phyloP scores from a whole-genome alignment of 345 rosid genomes.

The Salix exigua region DNA sequence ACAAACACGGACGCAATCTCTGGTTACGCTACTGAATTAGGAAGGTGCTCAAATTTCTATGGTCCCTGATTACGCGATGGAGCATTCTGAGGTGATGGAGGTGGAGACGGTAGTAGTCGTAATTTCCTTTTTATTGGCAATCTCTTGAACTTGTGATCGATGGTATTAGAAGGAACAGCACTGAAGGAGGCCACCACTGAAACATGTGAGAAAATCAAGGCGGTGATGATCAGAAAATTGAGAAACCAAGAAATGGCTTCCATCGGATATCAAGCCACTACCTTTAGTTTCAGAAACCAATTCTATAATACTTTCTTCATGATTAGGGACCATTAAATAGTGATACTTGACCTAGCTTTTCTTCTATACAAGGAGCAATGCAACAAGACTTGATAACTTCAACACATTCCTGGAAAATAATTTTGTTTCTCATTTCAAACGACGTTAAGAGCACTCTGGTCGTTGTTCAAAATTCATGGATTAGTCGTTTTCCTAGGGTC shows the following conservation, averaged over 20 bases:
- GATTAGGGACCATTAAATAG: background rate
- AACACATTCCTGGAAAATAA: background rate
- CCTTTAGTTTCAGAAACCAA: background rate
- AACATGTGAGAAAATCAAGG: background rate
- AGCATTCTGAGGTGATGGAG: background rate
- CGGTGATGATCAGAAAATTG: background rate
- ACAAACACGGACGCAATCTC: background rate
- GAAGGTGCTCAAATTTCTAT: background rate
- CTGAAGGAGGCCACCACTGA: background rate
- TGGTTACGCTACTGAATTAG: background rate
- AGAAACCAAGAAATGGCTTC: background rate
- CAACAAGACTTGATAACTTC: background rate
- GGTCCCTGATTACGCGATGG: background rate
- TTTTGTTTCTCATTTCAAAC: background rate
- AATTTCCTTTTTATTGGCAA: background rate
- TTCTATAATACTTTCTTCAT: background rate
- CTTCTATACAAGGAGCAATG: background rate
- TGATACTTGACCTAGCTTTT: background rate
- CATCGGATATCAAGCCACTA: background rate
- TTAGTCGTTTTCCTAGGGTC: too few relatives aligned
- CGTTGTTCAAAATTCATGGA: background rate
- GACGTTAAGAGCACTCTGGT: background rate
- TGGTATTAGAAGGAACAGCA: background rate
- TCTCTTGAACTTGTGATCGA: background rate
- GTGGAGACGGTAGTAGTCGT: background rate